Conservation (phyloP, 2,329 filamentous ascomycete species). For the Ascochyta lentis region DNA sequence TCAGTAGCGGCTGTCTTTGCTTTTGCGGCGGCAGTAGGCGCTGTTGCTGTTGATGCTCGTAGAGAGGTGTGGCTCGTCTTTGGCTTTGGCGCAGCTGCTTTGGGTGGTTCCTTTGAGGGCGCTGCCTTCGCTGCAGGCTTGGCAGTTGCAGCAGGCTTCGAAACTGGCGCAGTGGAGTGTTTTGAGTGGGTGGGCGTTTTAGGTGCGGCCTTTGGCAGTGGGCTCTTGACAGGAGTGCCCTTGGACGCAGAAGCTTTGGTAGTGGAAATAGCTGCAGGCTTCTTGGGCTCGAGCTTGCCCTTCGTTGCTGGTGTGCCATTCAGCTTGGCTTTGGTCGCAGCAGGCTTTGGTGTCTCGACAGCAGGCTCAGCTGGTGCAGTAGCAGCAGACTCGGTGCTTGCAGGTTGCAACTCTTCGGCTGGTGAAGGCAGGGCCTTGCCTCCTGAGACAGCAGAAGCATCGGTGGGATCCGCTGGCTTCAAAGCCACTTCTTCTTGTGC, state of each 20-base stretch:
- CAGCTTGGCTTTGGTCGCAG: slow-evolving; percentile 20
- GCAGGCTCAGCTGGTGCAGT: slow-evolving; percentile 4
- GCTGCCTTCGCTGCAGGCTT: slow-evolving; percentile 26
- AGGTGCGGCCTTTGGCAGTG: slow-evolving; percentile 37
- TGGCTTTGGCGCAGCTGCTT: slow-evolving; percentile 26
- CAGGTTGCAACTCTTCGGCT: slow-evolving; percentile 29
- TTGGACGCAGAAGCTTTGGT: slow-evolving; percentile 35
- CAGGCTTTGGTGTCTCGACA: slow-evolving; percentile 22
- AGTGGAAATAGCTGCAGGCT: slow-evolving; percentile 43
- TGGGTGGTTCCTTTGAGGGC: slow-evolving; percentile 31
- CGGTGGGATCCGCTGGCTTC: slow-evolving; percentile 51
- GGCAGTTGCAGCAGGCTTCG: slow-evolving; percentile 24
- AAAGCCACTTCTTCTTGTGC: slow-evolving; percentile 51
- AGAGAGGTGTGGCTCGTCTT: slow-evolving; percentile 41
- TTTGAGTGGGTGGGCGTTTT: slow-evolving; percentile 42
- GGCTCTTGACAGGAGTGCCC: slow-evolving; percentile 39
- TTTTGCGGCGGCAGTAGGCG: slow-evolving; percentile 31
- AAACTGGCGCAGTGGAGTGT: slow-evolving; percentile 23
- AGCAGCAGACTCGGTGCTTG: slow-evolving; percentile 12
- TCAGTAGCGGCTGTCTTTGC: slow-evolving; percentile 29
- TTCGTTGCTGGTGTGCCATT: slow-evolving; percentile 31
- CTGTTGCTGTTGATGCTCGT: slow-evolving; percentile 32
- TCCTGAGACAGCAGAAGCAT: slow-evolving; percentile 46
- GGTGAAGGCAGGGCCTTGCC: slow-evolving; percentile 47
- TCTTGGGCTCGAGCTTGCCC: slow-evolving; percentile 37